Conservation (phyloP, 148 eudicot genomes). For the Heliamphora exappendiculata region DNA sequence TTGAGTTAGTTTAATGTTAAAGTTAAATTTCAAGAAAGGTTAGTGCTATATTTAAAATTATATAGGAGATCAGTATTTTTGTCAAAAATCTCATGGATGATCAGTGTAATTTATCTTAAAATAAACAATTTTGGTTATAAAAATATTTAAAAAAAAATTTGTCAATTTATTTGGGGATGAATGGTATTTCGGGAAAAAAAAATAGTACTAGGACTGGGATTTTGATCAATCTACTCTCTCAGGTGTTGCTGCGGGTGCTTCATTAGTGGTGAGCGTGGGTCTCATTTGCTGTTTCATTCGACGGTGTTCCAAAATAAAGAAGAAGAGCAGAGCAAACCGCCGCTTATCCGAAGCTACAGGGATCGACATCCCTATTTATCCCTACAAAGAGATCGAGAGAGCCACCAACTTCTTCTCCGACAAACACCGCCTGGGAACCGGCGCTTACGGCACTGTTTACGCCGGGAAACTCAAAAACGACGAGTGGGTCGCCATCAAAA, state of each 20-base stretch:
- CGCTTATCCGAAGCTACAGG: slow-evolving; percentile 29
- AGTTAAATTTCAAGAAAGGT: no score
- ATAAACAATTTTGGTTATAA: no score
- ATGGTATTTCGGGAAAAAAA: no score
- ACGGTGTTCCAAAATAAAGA: slow-evolving; percentile 12
- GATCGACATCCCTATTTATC: slow-evolving; percentile 20
- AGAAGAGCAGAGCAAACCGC: slow-evolving; percentile 15
- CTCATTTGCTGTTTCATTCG: slow-evolving; percentile 30
- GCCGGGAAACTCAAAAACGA: slow-evolving; percentile 28
- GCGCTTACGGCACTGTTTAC: slow-evolving; percentile 36
- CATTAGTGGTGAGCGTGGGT: slow-evolving; percentile 29
- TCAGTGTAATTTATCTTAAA: no score
- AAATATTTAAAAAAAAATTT: no score
- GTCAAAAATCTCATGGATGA: no score
- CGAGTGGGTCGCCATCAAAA: slow-evolving; percentile 29
- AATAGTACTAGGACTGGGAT: no score
- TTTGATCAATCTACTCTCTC: not conserved
- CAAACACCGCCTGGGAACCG: slow-evolving; percentile 25
- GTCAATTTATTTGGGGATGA: no score
- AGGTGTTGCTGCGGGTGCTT: slow-evolving; percentile 42
- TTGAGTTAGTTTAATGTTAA: no score
- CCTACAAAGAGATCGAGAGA: slow-evolving; percentile 23
- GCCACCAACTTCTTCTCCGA: slow-evolving; percentile 31
- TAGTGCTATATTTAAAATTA: no score
- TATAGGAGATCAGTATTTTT: no score